Conservation (phyloP, 192 early-diverging fungal species). For the Entomortierella lignicola region DNA sequence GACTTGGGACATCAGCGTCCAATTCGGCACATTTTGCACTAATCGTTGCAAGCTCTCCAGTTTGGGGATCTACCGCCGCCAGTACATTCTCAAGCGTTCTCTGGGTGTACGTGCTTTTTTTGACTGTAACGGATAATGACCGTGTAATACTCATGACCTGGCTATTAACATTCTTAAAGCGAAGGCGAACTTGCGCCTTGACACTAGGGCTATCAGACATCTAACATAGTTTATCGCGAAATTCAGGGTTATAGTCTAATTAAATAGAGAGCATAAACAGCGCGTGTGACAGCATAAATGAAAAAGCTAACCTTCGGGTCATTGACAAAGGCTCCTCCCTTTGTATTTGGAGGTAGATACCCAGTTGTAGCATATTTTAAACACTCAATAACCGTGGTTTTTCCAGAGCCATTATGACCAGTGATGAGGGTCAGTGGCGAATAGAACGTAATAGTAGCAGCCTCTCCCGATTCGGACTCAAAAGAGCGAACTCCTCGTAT, state of each 20-base stretch:
- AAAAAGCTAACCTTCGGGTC: conserved; percentile 82
- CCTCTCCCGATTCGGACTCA: conserved; percentile 69
- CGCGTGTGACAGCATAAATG: no score
- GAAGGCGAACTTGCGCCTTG: conserved; percentile 91
- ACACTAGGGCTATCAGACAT: conserved; percentile 81
- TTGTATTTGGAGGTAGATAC: conserved; percentile 87
- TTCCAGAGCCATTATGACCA: conserved; percentile 96
- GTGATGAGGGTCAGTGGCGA: conserved; percentile 95
- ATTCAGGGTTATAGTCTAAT: no score
- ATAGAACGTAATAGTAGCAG: conserved; percentile 84
- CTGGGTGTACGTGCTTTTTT: conserved; percentile 62
- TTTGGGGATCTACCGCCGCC: conserved; percentile 63
- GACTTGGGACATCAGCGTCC: conserved; percentile 83
- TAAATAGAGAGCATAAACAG: background rate
- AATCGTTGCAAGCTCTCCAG: conserved; percentile 73
- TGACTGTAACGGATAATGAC: conserved; percentile 81
- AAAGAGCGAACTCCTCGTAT: conserved; percentile 95
- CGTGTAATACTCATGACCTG: conserved; percentile 80
- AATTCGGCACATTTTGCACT: conserved; percentile 87
- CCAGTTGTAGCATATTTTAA: conserved; percentile 97
- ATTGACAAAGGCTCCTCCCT: conserved; percentile 91
- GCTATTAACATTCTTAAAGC: conserved; percentile 83
- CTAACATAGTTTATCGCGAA: no score
- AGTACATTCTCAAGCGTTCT: conserved; percentile 88
- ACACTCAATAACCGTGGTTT: conserved; percentile 98